Conservation (phyloP, 176 grass and related monocot genomes). For the Puccinellia tenuiflora region DNA sequence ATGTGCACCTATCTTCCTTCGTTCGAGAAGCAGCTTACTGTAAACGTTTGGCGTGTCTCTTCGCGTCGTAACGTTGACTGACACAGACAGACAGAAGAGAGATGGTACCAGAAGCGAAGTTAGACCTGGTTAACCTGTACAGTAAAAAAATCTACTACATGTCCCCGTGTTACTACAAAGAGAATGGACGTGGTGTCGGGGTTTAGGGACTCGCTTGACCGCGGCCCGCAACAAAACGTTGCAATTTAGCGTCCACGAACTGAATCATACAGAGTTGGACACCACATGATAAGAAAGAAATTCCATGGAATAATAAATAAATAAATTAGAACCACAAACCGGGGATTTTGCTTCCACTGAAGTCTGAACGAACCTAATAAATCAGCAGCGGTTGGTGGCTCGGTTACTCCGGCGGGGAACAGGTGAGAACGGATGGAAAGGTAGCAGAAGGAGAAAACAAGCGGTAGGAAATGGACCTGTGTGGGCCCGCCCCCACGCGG, state of each 20-base stretch:
- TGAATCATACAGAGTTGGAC: neutral
- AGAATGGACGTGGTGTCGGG: too few species aligned
- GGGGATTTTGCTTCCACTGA: neutral
- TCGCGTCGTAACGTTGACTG: too few species aligned
- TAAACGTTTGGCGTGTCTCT: too few species aligned
- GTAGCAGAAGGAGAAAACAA: neutral
- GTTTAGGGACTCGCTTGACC: neutral
- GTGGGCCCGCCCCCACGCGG: neutral
- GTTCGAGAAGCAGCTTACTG: too few species aligned
- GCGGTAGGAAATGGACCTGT: neutral
- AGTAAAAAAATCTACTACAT: too few species aligned
- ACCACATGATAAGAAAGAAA: neutral
- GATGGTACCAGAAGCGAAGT: too few species aligned
- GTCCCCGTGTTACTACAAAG: too few species aligned
- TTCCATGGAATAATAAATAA: too few species aligned
- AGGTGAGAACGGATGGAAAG: slow-evolving; percentile 11
- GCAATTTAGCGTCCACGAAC: neutral
- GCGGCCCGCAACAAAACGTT: neutral
- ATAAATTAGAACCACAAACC: neutral
- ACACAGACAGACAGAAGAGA: neutral
- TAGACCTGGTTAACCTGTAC: too few species aligned
- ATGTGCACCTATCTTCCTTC: too few species aligned
- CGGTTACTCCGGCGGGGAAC: slow-evolving; percentile 6
- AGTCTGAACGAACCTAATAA: too few species aligned
- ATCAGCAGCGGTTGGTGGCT: neutral